Evolutionary conservation across 192 early-diverging fungal genomes (phyloP).

Genomic region (Umbelopsis ramanniana): DNA sequence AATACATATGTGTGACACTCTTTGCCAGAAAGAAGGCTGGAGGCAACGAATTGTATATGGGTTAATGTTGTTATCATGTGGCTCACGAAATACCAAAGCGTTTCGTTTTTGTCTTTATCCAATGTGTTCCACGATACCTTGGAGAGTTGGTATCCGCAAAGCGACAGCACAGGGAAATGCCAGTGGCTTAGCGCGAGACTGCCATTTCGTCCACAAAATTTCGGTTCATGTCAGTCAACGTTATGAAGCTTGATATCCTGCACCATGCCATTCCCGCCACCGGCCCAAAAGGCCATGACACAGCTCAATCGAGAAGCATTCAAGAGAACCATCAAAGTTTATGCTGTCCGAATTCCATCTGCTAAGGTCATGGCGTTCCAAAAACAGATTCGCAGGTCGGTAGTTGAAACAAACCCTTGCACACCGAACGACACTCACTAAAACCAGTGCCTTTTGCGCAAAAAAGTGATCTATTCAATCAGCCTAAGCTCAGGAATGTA

Average conservation of each 20-base stretch:
- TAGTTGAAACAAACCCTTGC: neutral
- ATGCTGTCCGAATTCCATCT: constrained; percentile 70
- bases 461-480: constrained; percentile 60
- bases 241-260: neutral
- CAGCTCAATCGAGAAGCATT: constrained; percentile 73
- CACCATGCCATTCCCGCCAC: constrained; percentile 51
- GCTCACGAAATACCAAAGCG: too few species aligned
- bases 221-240: too few species aligned
- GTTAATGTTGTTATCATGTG: too few species aligned
- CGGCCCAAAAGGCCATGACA: constrained; percentile 67
- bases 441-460: constrained; percentile 5
- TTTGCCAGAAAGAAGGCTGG: too few species aligned
- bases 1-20: too few species aligned
- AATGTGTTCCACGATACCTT: too few species aligned
- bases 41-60: too few species aligned
- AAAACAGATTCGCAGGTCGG: constrained; percentile 46
- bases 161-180: too few species aligned
- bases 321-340: constrained; percentile 55
- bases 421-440: neutral
- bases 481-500: constrained; percentile 70
- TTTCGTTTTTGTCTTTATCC: too few species aligned
- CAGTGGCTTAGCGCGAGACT: too few species aligned
- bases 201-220: too few species aligned
- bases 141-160: too few species aligned
- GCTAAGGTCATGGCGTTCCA: constrained; percentile 55